These are phyloP conservation scores for Coemansia sp. DNA, from an alignment of 371 early-diverging fungal species.

Conservation along the genomic window DNA sequence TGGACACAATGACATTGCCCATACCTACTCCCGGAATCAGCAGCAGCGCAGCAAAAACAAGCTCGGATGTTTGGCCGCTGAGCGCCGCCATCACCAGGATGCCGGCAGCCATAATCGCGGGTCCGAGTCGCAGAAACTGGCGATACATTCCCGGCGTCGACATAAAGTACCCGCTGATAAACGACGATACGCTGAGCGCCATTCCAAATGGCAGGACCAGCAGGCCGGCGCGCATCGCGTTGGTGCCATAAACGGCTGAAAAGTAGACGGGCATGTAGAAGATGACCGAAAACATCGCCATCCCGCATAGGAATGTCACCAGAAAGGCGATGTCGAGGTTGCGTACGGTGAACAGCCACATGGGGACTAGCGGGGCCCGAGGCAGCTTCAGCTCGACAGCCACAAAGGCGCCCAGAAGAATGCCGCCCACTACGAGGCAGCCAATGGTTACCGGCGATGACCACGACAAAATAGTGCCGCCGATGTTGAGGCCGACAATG, in stretches of 20 bases:
- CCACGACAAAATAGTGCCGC: slow-evolving; percentile 64
- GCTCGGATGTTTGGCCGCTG: slow-evolving; percentile 46
- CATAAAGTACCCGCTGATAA: slow-evolving; percentile 43
- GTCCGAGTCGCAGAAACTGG: slow-evolving; percentile 30
- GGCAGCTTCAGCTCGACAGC: slow-evolving; percentile 49
- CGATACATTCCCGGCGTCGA: slow-evolving; percentile 26
- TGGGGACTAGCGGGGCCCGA: slow-evolving; percentile 58
- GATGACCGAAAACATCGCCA: slow-evolving; percentile 57
- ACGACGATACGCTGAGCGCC: slow-evolving; percentile 45
- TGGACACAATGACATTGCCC: slow-evolving; percentile 65
- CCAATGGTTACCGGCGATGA: slow-evolving; percentile 55
- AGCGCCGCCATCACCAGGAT: slow-evolving; percentile 52
- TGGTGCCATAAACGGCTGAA: slow-evolving; percentile 64
- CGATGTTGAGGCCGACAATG: slow-evolving; percentile 59
- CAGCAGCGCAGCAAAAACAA: slow-evolving; percentile 51
- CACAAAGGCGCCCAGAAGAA: slow-evolving; percentile 53
- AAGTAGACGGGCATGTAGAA: slow-evolving; percentile 76
- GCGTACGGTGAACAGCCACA: slow-evolving; percentile 54
- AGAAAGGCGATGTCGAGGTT: slow-evolving; percentile 51
- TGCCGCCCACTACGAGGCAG: slow-evolving; percentile 47
- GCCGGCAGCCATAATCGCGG: slow-evolving; percentile 38
- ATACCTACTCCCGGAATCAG: slow-evolving; percentile 61
- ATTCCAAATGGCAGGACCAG: slow-evolving; percentile 43
- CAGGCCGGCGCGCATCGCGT: slow-evolving; percentile 62
- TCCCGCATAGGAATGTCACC: slow-evolving; percentile 57